Conservation (phyloP, 805 yeast species). For the Isabelozyma gotoi region DNA sequence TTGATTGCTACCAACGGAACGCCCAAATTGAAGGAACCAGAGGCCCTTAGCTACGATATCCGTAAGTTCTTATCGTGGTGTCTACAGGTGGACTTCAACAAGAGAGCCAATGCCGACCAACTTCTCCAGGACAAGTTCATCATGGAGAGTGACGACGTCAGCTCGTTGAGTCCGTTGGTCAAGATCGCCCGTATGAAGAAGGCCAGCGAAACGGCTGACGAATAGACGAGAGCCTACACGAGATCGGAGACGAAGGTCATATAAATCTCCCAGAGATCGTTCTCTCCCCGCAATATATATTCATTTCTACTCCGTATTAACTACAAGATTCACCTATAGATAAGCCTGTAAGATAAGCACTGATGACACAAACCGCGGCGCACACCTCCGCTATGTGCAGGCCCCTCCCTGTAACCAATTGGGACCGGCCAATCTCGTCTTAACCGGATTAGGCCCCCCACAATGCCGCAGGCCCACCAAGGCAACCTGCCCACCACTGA, state of each 20-base stretch:
- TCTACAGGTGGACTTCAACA: slow-evolving; percentile 78
- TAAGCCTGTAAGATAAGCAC: too few relatives aligned
- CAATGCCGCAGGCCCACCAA: too few relatives aligned
- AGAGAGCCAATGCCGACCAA: slow-evolving; percentile 76
- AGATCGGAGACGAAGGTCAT: background rate
- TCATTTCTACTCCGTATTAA: background rate
- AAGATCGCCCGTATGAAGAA: slow-evolving; percentile 72
- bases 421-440: background rate
- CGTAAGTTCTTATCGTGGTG: slow-evolving; percentile 73
- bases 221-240: too few relatives aligned
- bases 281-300: background rate
- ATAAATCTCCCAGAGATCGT: too few relatives aligned
- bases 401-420: background rate
- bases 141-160: slow-evolving; percentile 57
- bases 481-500: too few relatives aligned
- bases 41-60: slow-evolving; percentile 63
- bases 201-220: slow-evolving; percentile 23
- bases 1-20: slow-evolving; percentile 96
- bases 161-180: slow-evolving; percentile 69
- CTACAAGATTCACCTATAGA: background rate
- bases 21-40: slow-evolving; percentile 89
- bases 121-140: slow-evolving; percentile 69
- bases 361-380: too few relatives aligned
- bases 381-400: background rate
- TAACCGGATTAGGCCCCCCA: background rate